Evolutionary conservation across 495 filamentous ascomycete species (phyloP), one percentile per base, ranked within the genome.

Genomic region (Aspergillus funiculosus): DNA sequence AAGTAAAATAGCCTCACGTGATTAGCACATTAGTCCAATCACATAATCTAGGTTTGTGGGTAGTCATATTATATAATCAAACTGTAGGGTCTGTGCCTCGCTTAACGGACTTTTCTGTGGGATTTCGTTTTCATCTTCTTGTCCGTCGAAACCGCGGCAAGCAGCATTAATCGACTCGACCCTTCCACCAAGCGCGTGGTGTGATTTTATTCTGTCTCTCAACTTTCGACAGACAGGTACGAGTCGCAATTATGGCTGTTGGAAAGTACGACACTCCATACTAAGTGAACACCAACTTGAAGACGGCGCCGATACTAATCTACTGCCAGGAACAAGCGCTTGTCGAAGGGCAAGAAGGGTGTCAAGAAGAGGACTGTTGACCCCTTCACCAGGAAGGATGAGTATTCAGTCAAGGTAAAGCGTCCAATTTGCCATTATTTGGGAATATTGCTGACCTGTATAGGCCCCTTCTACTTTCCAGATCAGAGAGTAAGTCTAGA

Each of bases 291-390:
- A 32, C 7, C 40, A 8, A 6, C 8, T 30, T 29, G 34, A 38
- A 42, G 41, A 40, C 13, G 21, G 27, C 17, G 3, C 40, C 54
- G 46, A 58, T 43, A 29, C 54, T 64, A 36, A 61, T 59, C 21
- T 22, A 51, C 43, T 50, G 24, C 11, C 63, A 98, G 94, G 86
- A 98, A 98, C 81, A 97, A 98, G 88, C 86, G 92, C 72, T 81
- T 98, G 77, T 97, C 92, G 39, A 98, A 98, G 80, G 94, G 92
- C 78, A 98, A 98, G 87, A 98, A 98, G 83, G 92, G 92, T 69
- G 82, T 98, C 63, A 98, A 98, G 87, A 98, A 98, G 92, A 90
- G 87, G 74, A 83, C 86, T 46, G 82, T 88, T 66, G 92, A 98
- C 69, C 94, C 92, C 58, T 98, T 98, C 77, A 76, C 89, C 63